Evolutionary conservation across 257 asterid species (phyloP).

Genomic region (Striga asiatica): DNA sequence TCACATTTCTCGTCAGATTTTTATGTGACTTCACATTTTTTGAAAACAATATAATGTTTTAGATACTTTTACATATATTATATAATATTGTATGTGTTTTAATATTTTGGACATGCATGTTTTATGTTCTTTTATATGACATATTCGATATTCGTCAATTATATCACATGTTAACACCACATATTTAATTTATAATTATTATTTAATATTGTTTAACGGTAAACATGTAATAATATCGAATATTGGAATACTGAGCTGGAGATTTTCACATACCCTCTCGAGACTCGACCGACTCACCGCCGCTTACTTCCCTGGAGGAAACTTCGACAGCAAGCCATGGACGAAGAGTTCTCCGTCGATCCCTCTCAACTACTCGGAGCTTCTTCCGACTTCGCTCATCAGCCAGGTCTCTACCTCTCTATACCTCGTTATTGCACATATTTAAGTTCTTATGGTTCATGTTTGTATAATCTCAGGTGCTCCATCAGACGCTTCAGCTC

Average conservation of each 20-base stretch:
- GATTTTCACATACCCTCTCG: not conserved
- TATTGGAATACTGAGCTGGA: conserved; percentile 8
- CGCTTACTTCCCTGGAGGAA: not conserved
- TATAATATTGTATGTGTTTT: too few species aligned
- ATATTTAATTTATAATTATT: too few species aligned
- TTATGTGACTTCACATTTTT: too few species aligned
- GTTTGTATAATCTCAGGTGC: conserved; percentile 32
- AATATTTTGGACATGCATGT: too few species aligned
- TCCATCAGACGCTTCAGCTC: conserved; percentile 55
- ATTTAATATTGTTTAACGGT: too few species aligned
- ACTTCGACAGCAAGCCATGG: conserved; percentile 41
- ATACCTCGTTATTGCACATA: not conserved
- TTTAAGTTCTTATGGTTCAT: not conserved
- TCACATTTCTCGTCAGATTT: too few species aligned
- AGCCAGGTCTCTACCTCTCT: conserved; percentile 36
- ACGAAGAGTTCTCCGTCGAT: conserved; percentile 67
- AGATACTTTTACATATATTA: too few species aligned
- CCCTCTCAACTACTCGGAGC: conserved; percentile 66
- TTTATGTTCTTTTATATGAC: too few species aligned
- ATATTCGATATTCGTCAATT: too few species aligned
- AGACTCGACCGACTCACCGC: conserved; percentile 18
- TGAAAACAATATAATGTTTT: too few species aligned
- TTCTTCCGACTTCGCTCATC: conserved; percentile 51
- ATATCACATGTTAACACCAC: too few species aligned
- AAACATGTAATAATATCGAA: too few species aligned